Evolutionary conservation across 345 rosid genomes (phyloP).

Genomic region (Eucalyptus sp.): DNA sequence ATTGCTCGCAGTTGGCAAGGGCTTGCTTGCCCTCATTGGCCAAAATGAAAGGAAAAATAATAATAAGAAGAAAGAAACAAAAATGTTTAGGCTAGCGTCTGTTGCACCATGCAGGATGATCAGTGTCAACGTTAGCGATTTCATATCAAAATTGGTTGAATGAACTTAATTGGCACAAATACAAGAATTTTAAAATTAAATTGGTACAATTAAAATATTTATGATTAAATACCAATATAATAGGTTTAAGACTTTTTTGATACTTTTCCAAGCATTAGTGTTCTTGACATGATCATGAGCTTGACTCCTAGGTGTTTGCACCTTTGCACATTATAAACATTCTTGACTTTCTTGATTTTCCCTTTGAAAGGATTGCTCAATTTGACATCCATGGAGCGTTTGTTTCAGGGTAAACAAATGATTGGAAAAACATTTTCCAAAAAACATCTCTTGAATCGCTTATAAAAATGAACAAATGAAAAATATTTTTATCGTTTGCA

Average conservation of each 20-base stretch:
- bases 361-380: not conserved
- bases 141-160: rapidly evolving
- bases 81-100: rapidly evolving
- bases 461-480: too few species aligned
- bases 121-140: rapidly evolving
- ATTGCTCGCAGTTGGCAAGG: not conserved
- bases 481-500: too few species aligned
- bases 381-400: not conserved
- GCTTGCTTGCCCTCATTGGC: not conserved
- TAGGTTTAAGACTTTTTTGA: rapidly evolving
- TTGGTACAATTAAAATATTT: too few species aligned
- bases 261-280: not conserved
- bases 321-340: not conserved
- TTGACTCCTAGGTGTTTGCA: not conserved
- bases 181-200: too few species aligned
- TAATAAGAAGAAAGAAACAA: not conserved
- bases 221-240: too few species aligned
- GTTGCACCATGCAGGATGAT: not conserved
- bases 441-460: too few species aligned
- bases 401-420: too few species aligned
- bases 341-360: not conserved
- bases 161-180: too few species aligned
- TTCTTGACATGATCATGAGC: not conserved
- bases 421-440: too few species aligned
- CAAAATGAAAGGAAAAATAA: not conserved